Base-by-base conservation (phyloP, 257 asterid genomes). In the Coffea eugenioides region DNA sequence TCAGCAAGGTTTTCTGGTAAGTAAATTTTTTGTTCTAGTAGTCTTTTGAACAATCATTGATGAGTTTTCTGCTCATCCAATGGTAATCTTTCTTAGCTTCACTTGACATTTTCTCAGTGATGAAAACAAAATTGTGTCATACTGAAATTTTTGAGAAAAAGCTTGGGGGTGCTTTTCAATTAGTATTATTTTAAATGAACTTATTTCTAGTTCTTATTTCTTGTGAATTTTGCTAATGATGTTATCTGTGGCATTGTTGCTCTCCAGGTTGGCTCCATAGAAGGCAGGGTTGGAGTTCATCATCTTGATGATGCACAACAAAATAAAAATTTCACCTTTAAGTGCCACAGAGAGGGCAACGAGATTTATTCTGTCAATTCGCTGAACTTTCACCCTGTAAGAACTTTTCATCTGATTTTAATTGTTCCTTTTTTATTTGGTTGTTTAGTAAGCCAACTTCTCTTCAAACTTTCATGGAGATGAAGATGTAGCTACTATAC, bases 241-340 rank as follows among this genome's bases (percentile, higher is more conserved):
- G 66, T 75, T 71, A 77, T 31, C 12, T 71, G 59, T 41, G 82
- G 80, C 68, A 49, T 65, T 71, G 57, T 66, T 74, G 74, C 68
- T 76, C 73, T 89, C 39, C 77, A 96, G 99, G 97, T 96, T 83
- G 99, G 99, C 75, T 96, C 99, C 71, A 94, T 94, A 84, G 99
- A 96, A 90, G 99, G 98, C 79, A 91, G 98, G 86, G 98, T 96
- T 23, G 98, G 98, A 36, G 98, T 94, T 61, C 99, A 96, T 86
- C 98, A 96, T 84, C 89, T 94, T 61, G 98, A 96, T 78, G 99
- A 94, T 67, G 70, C 97, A 25, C 97, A 86, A 77, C 83, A 90
- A 77, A 83, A 85, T 86, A 94, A 94, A 88, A 96, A 94, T 84
- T 96, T 96, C 82, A 96, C 99, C 80, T 95, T 96, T 92, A 96